Evolutionary conservation across 495 filamentous ascomycete species (phyloP).

Genomic region (Rhypophila decipiens): DNA sequence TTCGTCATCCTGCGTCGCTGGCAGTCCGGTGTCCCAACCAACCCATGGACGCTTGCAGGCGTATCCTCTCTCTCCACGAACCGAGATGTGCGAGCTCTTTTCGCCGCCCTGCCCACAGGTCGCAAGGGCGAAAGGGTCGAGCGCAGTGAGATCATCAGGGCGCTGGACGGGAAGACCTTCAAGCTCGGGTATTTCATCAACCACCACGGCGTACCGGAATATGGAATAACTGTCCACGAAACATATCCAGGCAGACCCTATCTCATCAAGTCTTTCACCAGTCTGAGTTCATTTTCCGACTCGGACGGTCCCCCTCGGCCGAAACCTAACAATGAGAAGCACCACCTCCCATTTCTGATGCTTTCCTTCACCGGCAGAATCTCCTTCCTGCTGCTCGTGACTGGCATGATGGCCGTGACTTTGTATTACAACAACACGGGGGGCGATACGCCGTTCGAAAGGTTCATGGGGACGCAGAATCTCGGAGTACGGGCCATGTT

Average conservation of each 20-base stretch:
- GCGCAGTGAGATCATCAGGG: constrained; percentile 15
- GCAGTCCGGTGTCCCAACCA: constrained; percentile 28
- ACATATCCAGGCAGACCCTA: constrained; percentile 9
- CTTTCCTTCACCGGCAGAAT: constrained; percentile 20
- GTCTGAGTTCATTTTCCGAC: constrained; percentile 4
- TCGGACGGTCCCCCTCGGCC: not conserved
- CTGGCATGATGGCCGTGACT: constrained; percentile 30
- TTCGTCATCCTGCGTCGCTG: constrained; percentile 20
- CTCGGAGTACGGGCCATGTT: constrained; percentile 43
- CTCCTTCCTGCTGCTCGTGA: constrained; percentile 26
- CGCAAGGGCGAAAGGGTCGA: constrained; percentile 9
- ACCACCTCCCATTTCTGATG: constrained; percentile 29
- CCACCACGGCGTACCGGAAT: constrained; percentile 21
- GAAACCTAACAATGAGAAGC: constrained; percentile 2
- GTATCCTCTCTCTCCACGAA: constrained; percentile 29
- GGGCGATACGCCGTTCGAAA: constrained; percentile 33
- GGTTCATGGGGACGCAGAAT: constrained; percentile 37
- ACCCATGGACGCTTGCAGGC: constrained; percentile 38
- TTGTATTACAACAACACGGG: constrained; percentile 37
- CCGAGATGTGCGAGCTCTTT: constrained; percentile 20
- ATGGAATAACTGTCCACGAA: constrained; percentile 24
- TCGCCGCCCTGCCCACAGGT: constrained; percentile 18
- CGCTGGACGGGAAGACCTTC: constrained; percentile 24
- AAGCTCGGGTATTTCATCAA: constrained; percentile 28
- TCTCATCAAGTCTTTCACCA: constrained; percentile 5